Evolutionary conservation across 225 moss, liverwort and hornwort genomes (phyloP), one percentile per base, ranked within the genome.

Genomic region (Bryoerythrophyllum caledonicum): DNA sequence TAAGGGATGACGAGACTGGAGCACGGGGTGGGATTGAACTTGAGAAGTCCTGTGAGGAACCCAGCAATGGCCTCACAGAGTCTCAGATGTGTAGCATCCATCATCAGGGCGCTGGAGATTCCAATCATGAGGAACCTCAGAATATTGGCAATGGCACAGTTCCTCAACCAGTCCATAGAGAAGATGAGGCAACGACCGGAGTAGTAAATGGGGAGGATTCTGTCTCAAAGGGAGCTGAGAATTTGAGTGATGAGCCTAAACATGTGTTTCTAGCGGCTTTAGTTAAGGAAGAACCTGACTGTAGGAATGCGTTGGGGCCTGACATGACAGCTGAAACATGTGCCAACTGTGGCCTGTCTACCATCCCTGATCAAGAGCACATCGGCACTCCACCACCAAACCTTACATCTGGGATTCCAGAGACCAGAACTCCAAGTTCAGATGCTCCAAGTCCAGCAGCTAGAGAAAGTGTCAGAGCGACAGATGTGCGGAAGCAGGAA

Each of bases 201-300:
- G 27, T 54, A 40, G 64, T 23, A 21, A 35, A 24, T 38, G 61
- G 19, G 52, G 51, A 77, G 37, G 59, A 60, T 51, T 16, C 24
- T 49, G 30, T 49, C 14, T 23, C 15, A 38, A 38, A 26, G 54
- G 40, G 38, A 64, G 40, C 40, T 19, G 65, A 25, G 43, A 48
- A 66, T 35, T 20, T 67, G 17, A 41, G 51, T 28, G 54, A 68
- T 54, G 38, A 44, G 32, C 68, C 60, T 13, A 41, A 35, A 52
- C 41, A 21, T 43, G 52, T 74, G 3, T 27, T 67, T 49, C 66
- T 35, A 35, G 55, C 68, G 32, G 30, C 69, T 60, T 16, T 74
- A 68, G 69, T 74, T 17, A 80, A 80, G 74, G 62, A 80, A 46
- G 74, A 80, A 48, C 74, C 74, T 54, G 56, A 34, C 23, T n/a